Evolutionary conservation across 1,284 basidiomycete genomes (phyloP).

Genomic region (Rhodofomes roseus): DNA sequence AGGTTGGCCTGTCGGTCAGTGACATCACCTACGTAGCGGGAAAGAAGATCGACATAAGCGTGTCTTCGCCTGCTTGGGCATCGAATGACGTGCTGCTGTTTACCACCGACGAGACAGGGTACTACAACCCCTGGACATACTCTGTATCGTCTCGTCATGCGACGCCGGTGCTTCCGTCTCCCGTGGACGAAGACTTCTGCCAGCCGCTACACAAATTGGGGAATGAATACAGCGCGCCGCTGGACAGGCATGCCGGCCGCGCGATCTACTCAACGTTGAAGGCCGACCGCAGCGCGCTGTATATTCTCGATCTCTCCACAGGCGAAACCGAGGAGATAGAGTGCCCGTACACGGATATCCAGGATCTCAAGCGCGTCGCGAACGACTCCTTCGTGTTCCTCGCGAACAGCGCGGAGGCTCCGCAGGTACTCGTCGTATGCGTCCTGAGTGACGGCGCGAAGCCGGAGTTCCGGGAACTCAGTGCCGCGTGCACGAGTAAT

Average conservation of each 20-base stretch:
- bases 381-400: conserved; percentile 40
- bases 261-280: conserved; percentile 45
- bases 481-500: conserved; percentile 19
- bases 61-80: conserved; percentile 59
- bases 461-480: conserved; percentile 29
- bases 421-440: conserved; percentile 36
- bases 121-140: conserved; percentile 66
- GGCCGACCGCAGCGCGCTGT: conserved; percentile 48
- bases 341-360: conserved; percentile 46
- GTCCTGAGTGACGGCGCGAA: conserved; percentile 24
- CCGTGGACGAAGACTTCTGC: conserved; percentile 56
- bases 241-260: conserved; percentile 38
- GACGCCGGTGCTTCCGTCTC: conserved; percentile 39
- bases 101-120: conserved; percentile 66
- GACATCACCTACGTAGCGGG: conserved; percentile 45
- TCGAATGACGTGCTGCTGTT: conserved; percentile 58
- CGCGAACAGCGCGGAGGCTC: conserved; percentile 40
- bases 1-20: conserved; percentile 27
- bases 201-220: conserved; percentile 56
- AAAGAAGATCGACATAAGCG: conserved; percentile 41
- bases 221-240: conserved; percentile 44
- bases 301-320: conserved; percentile 39
- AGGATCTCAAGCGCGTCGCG: conserved; percentile 36
- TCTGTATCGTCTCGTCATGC: conserved; percentile 31
- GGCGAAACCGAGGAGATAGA: conserved; percentile 29